phyloP scores from a whole-genome alignment of 139 green algal genomes.

The Chlorella sp. region DNA sequence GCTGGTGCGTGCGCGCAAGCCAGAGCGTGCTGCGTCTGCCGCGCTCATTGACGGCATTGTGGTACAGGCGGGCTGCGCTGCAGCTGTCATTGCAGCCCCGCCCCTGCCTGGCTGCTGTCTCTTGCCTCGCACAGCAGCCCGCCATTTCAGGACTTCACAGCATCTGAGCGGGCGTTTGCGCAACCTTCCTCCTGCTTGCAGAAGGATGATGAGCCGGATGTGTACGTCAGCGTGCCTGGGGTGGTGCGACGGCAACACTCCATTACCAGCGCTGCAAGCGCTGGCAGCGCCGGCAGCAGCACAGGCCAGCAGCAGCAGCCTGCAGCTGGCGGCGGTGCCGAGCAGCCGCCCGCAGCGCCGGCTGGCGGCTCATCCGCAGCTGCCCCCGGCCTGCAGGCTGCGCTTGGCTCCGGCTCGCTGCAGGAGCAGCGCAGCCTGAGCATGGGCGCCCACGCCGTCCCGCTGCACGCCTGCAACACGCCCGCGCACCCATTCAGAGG shows the following conservation, averaged over 20 bases:
- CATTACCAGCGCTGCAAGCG: neutral
- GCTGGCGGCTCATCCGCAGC: neutral
- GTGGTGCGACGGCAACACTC: conserved; percentile 19
- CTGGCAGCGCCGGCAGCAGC: neutral
- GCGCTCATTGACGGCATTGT: neutral
- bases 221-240: conserved; percentile 29
- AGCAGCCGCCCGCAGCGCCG: neutral
- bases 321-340: neutral
- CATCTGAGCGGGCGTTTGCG: neutral
- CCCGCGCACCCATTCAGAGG: conserved; percentile 20
- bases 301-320: neutral
- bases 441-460: neutral
- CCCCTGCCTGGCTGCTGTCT: neutral
- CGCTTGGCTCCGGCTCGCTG: neutral
- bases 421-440: neutral
- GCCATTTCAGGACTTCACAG: neutral
- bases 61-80: neutral
- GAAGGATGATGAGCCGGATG: conserved; percentile 23
- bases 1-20: neutral
- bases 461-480: conserved; percentile 3
- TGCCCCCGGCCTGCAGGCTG: neutral
- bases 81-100: neutral
- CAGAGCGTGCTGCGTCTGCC: no score
- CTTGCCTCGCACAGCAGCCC: no score
- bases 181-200: neutral